Percentiles rank a stretch among this genome's conserved stretches.
phyloP scores from a whole-genome alignment of 371 early-diverging fungal genomes.

The Funneliformis caledonium region DNA sequence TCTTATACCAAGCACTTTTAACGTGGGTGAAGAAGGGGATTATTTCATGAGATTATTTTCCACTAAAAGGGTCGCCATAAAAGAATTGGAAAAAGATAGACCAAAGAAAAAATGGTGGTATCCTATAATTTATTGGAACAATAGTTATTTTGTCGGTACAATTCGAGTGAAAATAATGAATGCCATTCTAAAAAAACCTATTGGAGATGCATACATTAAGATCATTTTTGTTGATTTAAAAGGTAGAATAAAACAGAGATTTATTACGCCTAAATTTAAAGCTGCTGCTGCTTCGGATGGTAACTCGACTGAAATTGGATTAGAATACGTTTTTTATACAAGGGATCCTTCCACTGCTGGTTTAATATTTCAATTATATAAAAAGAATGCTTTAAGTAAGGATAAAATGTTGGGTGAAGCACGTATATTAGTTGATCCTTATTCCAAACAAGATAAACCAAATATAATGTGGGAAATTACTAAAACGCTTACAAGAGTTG shows the following conservation, averaged over 20 bases:
- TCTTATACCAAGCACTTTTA: slow-evolving; percentile 49
- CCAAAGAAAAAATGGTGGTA: slow-evolving; percentile 37
- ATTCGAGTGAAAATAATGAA: background rate
- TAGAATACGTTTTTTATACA: slow-evolving; percentile 24
- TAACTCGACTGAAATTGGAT: background rate
- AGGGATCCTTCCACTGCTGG: slow-evolving; percentile 14
- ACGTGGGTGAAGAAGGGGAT: slow-evolving; percentile 45
- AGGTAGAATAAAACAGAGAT: background rate
- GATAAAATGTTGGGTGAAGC: slow-evolving; percentile 24
- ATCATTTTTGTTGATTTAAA: slow-evolving; percentile 32
- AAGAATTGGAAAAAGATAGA: slow-evolving; percentile 2
- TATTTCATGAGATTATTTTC: slow-evolving; percentile 47
- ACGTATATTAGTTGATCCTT: background rate
- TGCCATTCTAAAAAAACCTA: background rate
- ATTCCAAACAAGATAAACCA: slow-evolving; percentile 4
- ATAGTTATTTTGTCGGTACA: slow-evolving; percentile 28
- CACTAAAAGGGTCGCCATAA: background rate
- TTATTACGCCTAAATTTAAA: background rate
- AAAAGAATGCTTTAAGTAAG: slow-evolving; percentile 10
- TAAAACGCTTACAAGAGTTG: slow-evolving; percentile 22
- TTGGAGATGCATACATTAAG: slow-evolving; percentile 8
- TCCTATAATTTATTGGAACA: slow-evolving; percentile 24
- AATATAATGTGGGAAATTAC: slow-evolving; percentile 34
- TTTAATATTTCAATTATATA: slow-evolving; percentile 18
- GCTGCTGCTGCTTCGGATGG: too few species aligned